phyloP scores from a whole-genome alignment of 257 asterid genomes.

The Salvia splendens region DNA sequence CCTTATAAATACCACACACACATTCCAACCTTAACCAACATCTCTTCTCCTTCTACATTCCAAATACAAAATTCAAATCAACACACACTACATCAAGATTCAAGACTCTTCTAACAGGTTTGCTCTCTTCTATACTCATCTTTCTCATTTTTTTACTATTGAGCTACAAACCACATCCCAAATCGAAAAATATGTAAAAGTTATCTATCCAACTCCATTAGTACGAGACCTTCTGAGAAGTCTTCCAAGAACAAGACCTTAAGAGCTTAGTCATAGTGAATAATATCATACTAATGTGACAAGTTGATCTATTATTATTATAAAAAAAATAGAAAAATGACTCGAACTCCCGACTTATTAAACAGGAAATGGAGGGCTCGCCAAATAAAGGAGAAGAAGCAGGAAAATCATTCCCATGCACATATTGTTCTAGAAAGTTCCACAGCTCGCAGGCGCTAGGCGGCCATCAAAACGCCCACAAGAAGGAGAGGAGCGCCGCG shows the following conservation, averaged over 20 bases:
- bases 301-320: too few species aligned
- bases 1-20: conserved; percentile 19
- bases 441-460: conserved; percentile 93
- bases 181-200: too few species aligned
- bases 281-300: too few species aligned
- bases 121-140: background rate
- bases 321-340: too few species aligned
- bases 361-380: conserved; percentile 47
- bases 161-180: too few species aligned
- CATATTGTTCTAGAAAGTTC: conserved; percentile 78
- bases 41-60: background rate
- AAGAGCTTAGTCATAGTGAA: too few species aligned
- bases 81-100: too few species aligned
- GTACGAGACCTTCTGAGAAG: too few species aligned
- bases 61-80: background rate
- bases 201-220: too few species aligned
- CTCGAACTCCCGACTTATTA: too few species aligned
- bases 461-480: conserved; percentile 95
- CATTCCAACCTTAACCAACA: conserved; percentile 13
- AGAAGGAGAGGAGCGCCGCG: conserved; percentile 80
- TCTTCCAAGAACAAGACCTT: too few species aligned
- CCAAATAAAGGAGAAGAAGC: conserved; percentile 45
- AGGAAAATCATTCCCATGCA: conserved; percentile 66
- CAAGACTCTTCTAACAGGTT: background rate
- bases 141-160: too few species aligned